A percentile compares a stretch with the other conserved stretches of the same genome.
These are phyloP conservation scores for Gynandropsis gynandra DNA, from an alignment of 345 rosid species.

Conservation along the genomic window DNA sequence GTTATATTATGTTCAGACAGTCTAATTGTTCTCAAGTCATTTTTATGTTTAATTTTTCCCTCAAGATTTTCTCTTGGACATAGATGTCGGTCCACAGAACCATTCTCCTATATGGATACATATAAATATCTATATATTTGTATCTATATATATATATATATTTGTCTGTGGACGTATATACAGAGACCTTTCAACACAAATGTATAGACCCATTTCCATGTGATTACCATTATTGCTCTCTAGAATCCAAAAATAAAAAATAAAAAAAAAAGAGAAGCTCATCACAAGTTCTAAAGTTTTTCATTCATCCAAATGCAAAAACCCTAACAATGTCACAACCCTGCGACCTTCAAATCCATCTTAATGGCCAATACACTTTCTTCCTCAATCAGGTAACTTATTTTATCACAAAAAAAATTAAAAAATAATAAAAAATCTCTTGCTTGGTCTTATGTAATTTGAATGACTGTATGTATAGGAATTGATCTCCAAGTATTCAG, in stretches of 20 bases:
- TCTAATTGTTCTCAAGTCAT: neutral
- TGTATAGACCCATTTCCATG: conserved; percentile 20
- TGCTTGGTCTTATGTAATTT: neutral
- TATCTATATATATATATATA: neutral
- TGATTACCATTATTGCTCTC: conserved; percentile 25
- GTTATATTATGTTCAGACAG: neutral
- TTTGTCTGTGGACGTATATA: neutral
- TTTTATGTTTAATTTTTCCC: neutral
- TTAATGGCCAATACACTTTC: conserved; percentile 41
- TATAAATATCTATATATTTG: conserved; percentile 2
- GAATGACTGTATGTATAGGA: conserved; percentile 32
- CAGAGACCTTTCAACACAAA: neutral
- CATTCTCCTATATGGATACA: neutral
- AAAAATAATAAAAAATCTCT: too few relatives aligned
- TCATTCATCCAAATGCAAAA: conserved; percentile 29
- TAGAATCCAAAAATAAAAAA: conserved; percentile 21
- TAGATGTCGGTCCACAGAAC: conserved; percentile 12
- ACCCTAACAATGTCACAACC: conserved; percentile 35
- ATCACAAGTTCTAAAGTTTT: conserved; percentile 19
- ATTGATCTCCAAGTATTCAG: conserved; percentile 42
- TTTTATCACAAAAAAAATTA: too few relatives aligned
- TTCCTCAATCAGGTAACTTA: conserved; percentile 47
- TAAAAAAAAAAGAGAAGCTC: conserved; percentile 10
- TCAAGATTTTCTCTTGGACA: too few relatives aligned
- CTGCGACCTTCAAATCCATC: conserved; percentile 42